phyloP scores from a whole-genome alignment of 192 early-diverging fungal species.

The Phycomyces blakesleeanus region DNA sequence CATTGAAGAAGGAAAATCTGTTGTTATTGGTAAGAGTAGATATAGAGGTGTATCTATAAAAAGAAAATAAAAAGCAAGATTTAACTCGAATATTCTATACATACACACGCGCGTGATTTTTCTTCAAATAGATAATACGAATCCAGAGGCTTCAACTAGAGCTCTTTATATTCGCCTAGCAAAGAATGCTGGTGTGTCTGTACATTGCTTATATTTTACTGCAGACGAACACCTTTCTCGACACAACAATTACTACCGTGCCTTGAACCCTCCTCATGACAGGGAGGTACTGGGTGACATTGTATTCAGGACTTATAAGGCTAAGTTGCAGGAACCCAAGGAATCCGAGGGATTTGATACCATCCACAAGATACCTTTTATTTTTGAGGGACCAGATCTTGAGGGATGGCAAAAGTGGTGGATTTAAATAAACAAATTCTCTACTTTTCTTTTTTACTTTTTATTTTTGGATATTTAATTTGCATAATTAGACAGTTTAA shows the following conservation, averaged over 20 bases:
- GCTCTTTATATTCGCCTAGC: constrained; percentile 64
- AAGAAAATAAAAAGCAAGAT: too few species aligned
- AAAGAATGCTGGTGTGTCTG: constrained; percentile 47
- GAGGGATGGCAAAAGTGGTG: constrained; percentile 53
- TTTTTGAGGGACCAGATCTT: constrained; percentile 35
- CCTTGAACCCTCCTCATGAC: constrained; percentile 22
- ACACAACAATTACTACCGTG: constrained; percentile 81
- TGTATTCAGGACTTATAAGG: constrained; percentile 50
- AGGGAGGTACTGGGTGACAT: constrained; percentile 29
- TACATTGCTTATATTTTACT: constrained; percentile 61
- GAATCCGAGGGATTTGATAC: constrained; percentile 57
- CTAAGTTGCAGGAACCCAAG: constrained; percentile 42
- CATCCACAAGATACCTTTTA: constrained; percentile 58
- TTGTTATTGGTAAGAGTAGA: constrained; percentile 76
- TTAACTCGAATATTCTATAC: background rate
- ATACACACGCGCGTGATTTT: background rate
- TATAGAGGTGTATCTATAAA: too few species aligned
- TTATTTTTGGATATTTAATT: background rate
- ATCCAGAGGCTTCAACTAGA: constrained; percentile 60
- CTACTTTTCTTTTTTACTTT: background rate
- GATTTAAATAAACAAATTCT: constrained; percentile 23
- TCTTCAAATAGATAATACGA: constrained; percentile 69
- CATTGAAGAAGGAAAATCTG: constrained; percentile 48
- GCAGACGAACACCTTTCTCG: constrained; percentile 51
- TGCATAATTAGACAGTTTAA: too few species aligned